Evolutionary conservation across 345 rosid genomes (phyloP), one percentile per base, ranked within the genome.

Genomic region (Rhizophora mangle): DNA sequence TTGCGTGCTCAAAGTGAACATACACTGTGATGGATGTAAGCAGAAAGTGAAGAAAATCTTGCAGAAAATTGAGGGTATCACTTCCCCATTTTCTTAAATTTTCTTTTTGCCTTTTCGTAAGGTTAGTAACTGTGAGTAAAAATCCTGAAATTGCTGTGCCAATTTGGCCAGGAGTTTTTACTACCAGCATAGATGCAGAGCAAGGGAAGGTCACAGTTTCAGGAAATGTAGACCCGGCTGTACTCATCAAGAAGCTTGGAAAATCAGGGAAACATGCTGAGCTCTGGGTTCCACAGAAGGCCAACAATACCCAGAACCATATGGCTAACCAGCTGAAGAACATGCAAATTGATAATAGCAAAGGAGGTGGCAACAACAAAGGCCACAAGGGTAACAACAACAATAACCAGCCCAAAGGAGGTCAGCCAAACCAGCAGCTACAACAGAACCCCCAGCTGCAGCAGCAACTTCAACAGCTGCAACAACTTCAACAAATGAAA

Each of bases 181-280:
- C 81, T 5, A 83, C 88, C 34, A 75, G 61, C 69, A 88, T 93
- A 81, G 97, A 91, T 63, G 70, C 96, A 67, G 98, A 93, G 63
- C 86, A 78, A 61, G 96, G 96, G 68, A 93, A 84, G 84, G 98
- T 93, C 57, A 91, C 92, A 3, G 94, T 93, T 0, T 76, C 89
- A 21, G 97, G 97, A 63, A 93, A 84, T 72, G 83, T 85, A 67
- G 87, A 84, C 82, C 92, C 96, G 3, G 43, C 67, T 0, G 66
- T 86, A 15, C 92, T 93, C 32, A 88, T 93, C 71, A 93, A 89
- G 86, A 90, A 89, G 86, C 97, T 93, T 62, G 78, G 85, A 36
- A 91, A 93, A 82, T 84, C 92, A 51, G 98, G 98, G 49, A 93
- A 93, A 79, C 91, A 86, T 83, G 98, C 97, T 36, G 97, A 91